Conservation (phyloP, 768 basidiomycete species). For the Paxillus ammoniavirescens region DNA sequence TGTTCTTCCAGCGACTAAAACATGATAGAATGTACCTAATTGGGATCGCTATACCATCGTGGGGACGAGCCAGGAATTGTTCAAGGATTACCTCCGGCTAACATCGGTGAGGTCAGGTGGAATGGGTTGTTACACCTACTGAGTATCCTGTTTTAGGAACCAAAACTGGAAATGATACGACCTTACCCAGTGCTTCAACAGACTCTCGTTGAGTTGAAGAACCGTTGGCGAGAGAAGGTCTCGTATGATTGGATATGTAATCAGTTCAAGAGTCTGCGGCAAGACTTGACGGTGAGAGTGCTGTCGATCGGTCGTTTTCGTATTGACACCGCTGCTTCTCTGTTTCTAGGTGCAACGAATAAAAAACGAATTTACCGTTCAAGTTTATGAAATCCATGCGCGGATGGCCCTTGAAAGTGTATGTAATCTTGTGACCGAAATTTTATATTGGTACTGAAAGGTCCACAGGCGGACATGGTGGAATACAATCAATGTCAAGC, state of each 20-base stretch:
- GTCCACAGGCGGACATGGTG: slow-evolving; percentile 84
- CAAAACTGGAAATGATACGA: slow-evolving; percentile 90
- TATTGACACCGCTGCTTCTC: slow-evolving; percentile 10
- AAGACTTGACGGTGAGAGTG: slow-evolving; percentile 87
- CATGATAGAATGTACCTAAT: slow-evolving; percentile 81
- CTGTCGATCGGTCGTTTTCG: background rate
- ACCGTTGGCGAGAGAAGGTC: slow-evolving; percentile 77
- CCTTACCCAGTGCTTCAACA: slow-evolving; percentile 81
- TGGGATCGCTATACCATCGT: slow-evolving; percentile 98
- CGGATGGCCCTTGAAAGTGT: slow-evolving; percentile 94
- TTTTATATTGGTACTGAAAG: slow-evolving; percentile 13
- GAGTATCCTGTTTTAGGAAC: slow-evolving; percentile 61
- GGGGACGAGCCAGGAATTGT: slow-evolving; percentile 83
- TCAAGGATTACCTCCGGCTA: slow-evolving; percentile 94
- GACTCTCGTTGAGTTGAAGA: slow-evolving; percentile 84
- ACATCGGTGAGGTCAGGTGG: slow-evolving; percentile 64
- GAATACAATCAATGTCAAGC: slow-evolving; percentile 99
- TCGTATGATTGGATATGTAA: slow-evolving; percentile 91
- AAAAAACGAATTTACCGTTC: slow-evolving; percentile 96
- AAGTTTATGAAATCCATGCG: slow-evolving; percentile 98
- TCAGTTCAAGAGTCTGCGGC: slow-evolving; percentile 96
- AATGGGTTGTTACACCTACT: background rate
- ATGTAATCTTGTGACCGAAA: slow-evolving; percentile 24
- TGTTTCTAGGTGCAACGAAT: slow-evolving; percentile 87
- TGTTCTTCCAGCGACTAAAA: slow-evolving; percentile 2